Evolutionary conservation across 495 filamentous ascomycete species (phyloP).

Genomic region (Penicillium paxilli): DNA sequence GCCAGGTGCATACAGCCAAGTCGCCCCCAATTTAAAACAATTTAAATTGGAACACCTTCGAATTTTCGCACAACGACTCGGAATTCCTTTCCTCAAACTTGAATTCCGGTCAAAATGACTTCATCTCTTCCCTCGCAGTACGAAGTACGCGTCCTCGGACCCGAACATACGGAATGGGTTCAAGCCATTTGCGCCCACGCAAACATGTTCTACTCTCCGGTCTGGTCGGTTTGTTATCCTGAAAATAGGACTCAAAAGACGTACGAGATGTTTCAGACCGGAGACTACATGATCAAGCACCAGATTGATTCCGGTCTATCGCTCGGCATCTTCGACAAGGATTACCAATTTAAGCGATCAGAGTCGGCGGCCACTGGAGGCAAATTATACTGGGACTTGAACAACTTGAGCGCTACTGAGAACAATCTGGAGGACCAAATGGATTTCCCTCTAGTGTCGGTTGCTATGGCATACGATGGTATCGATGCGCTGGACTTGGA

Average conservation of each 20-base stretch:
- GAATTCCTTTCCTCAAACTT: not conserved
- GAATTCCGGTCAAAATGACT: not conserved
- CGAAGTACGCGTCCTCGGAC: conserved; percentile 34
- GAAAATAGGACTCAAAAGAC: conserved; percentile 16
- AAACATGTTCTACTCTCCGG: conserved; percentile 36
- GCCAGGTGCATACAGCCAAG: not conserved
- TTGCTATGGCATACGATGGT: conserved; percentile 40
- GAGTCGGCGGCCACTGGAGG: conserved; percentile 38
- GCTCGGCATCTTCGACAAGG: conserved; percentile 46
- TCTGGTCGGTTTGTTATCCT: conserved; percentile 34
- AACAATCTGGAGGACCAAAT: conserved; percentile 30
- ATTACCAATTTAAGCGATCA: conserved; percentile 43
- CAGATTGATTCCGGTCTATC: conserved; percentile 40
- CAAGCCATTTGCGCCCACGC: conserved; percentile 34
- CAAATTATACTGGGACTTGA: conserved; percentile 40
- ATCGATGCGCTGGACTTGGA: conserved; percentile 27
- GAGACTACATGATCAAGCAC: conserved; percentile 25
- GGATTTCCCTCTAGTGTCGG: conserved; percentile 44
- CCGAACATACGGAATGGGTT: conserved; percentile 37
- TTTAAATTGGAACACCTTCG: not conserved
- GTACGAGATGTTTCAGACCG: conserved; percentile 12
- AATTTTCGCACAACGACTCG: no score
- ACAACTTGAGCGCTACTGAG: conserved; percentile 20
- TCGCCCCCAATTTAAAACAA: not conserved
- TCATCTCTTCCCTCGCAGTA: conserved; percentile 23